phyloP scores from a whole-genome alignment of 1,284 basidiomycete genomes.

The Moesziomyces sp. region DNA sequence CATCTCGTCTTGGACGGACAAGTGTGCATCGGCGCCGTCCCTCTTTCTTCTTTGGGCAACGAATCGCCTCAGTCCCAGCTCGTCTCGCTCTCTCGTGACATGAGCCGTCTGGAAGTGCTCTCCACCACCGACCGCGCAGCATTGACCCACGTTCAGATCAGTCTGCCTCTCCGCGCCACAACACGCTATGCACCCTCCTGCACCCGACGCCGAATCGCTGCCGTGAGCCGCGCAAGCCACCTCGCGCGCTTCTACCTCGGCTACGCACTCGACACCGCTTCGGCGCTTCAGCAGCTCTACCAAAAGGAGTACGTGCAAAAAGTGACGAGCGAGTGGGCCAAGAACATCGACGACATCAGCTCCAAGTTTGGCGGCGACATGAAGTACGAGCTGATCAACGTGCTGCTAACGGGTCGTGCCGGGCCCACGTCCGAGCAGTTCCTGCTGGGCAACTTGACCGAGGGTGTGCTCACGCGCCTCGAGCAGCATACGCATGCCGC shows the following conservation, averaged over 20 bases:
- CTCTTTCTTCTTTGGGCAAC: not conserved
- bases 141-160: conserved; percentile 3
- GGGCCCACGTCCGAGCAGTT: conserved; percentile 54
- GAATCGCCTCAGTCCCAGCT: not conserved
- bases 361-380: conserved; percentile 50
- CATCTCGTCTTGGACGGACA: conserved; percentile 39
- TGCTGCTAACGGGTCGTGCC: conserved; percentile 48
- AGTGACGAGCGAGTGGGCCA: conserved; percentile 48
- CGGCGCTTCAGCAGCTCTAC: conserved; percentile 32
- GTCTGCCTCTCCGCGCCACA: conserved; percentile 11
- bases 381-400: conserved; percentile 50
- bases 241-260: conserved; percentile 45
- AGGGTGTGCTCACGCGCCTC: conserved; percentile 44
- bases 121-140: not conserved
- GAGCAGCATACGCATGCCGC: conserved; percentile 34
- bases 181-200: conserved; percentile 13
- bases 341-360: conserved; percentile 37
- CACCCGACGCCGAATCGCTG: conserved; percentile 10
- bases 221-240: conserved; percentile 26
- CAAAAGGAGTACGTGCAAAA: conserved; percentile 26
- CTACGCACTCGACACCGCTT: conserved; percentile 43
- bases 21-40: conserved; percentile 14
- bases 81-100: conserved; percentile 18
- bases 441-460: conserved; percentile 51
- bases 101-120: conserved; percentile 5